Conservation (phyloP, 768 basidiomycete genomes). For the Agaricus sinodeliciosus region DNA sequence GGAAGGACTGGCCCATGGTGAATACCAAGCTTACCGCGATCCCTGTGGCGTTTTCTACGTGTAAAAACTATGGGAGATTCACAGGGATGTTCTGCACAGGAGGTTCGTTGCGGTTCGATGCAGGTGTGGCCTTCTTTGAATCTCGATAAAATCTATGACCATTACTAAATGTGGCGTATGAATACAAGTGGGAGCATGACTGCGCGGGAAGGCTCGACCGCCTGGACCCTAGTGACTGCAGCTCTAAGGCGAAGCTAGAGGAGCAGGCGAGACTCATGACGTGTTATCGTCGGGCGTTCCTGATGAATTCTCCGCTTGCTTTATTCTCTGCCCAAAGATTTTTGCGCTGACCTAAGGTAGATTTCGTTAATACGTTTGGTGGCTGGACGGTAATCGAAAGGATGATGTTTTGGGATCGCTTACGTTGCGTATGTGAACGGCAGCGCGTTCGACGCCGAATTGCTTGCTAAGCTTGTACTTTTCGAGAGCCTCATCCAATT, state of each 20-base stretch:
- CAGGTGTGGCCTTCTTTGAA: background rate
- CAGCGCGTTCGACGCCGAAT: conserved; percentile 75
- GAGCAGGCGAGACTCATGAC: background rate
- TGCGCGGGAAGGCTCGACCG: background rate
- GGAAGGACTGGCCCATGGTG: background rate
- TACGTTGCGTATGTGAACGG: conserved; percentile 80
- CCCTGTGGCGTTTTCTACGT: conserved; percentile 1
- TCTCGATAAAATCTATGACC: background rate
- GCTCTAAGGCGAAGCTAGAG: background rate
- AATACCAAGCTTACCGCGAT: background rate
- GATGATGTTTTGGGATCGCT: conserved; percentile 14
- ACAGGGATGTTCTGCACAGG: background rate
- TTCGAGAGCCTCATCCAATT: conserved; percentile 72
- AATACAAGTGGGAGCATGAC: background rate
- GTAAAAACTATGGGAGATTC: background rate
- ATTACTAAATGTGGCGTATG: background rate
- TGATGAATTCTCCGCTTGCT: conserved; percentile 32
- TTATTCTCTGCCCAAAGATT: conserved; percentile 59
- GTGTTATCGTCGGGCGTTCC: conserved; percentile 28
- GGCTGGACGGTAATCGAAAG: background rate
- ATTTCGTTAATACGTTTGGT: conserved; percentile 14
- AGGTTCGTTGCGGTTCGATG: background rate
- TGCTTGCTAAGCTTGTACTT: conserved; percentile 78
- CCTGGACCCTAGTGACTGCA: background rate
- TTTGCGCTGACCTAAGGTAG: conserved; percentile 68